Percentiles rank a stretch among this genome's conserved stretches.
Conservation (phyloP, 2,329 filamentous ascomycete species). For the Fusarium cicatricum region DNA sequence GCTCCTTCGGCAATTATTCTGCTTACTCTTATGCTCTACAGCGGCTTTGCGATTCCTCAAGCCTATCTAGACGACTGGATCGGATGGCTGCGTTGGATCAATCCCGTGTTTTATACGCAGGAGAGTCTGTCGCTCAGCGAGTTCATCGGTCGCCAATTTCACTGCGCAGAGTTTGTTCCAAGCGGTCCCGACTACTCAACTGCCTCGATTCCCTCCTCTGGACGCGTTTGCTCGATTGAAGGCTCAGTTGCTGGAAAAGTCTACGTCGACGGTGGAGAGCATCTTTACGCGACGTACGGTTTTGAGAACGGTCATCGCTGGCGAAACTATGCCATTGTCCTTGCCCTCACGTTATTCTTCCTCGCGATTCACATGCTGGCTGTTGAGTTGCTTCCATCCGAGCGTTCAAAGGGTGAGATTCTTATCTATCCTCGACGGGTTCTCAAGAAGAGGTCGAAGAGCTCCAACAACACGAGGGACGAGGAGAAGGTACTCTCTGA, state of each 20-base stretch:
- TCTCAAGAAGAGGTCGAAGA: constrained; percentile 51
- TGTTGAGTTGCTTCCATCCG: constrained; percentile 55
- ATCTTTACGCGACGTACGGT: constrained; percentile 55
- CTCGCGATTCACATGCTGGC: constrained; percentile 56
- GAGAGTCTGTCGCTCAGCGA: constrained; percentile 1
- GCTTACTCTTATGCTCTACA: too few species aligned
- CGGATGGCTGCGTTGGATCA: constrained; percentile 7
- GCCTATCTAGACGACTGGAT: constrained; percentile 7
- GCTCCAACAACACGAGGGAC: constrained; percentile 4
- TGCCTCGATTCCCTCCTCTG: constrained; percentile 28
- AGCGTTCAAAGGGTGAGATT: constrained; percentile 66
- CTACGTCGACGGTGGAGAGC: constrained; percentile 56
- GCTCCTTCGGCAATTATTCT: too few species aligned
- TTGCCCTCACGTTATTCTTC: constrained; percentile 58
- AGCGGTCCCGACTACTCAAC: constrained; percentile 53
- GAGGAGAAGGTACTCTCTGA: background rate
- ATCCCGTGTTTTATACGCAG: constrained; percentile 5
- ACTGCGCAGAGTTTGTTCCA: constrained; percentile 20
- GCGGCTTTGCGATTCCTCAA: constrained; percentile 2
- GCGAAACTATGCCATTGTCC: constrained; percentile 63
- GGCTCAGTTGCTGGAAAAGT: constrained; percentile 53
- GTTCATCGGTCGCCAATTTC: constrained; percentile 5
- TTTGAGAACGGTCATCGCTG: constrained; percentile 58
- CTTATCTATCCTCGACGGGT: too few species aligned
- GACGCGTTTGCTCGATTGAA: constrained; percentile 43